Evolutionary conservation across 2,329 filamentous ascomycete genomes (phyloP), one percentile per base, ranked within the genome.

Genomic region (Pseudonectria foliicola): DNA sequence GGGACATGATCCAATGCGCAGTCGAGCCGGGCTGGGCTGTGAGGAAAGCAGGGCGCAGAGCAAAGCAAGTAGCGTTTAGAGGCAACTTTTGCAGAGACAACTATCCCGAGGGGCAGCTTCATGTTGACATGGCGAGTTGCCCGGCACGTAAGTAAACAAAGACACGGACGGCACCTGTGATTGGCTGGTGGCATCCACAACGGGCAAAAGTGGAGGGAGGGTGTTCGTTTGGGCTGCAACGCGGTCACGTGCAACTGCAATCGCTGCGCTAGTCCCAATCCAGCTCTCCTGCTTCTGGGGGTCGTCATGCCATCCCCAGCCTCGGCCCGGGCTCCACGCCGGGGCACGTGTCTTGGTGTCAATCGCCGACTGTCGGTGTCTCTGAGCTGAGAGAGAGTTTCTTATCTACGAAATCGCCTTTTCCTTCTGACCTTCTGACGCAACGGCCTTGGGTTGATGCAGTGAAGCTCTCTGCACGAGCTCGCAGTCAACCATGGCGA

Each of bases 1-100:
- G 85, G 66, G 86, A 86, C 87, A 93, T 93, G 55, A 38, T 53
- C 35, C 35, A 33, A 25, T 10, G 27, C 27, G 29, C 40, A 27
- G 31, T 31, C 18, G 25, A 39, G 32, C 46, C 50, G 48, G n/a
- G n/a, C n/a, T n/a, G n/a, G n/a, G n/a, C n/a, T n/a, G n/a, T n/a
- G n/a, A n/a, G n/a, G n/a, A n/a, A n/a, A n/a, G n/a, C n/a, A n/a
- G n/a, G n/a, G 46, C 32, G 28, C 40, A 35, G 37, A 43, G 38
- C 28, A 23, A 31, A 28, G 15, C 18, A 21, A 8, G 8, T 21
- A 21, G 18, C 8, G 18, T 21, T 8, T 21, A 21, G 5, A 21
- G 18, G 8, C 18, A 21, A 21, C 18, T n/a, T n/a, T n/a, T n/a
- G 8, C 18, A 21, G 8, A 21, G 18, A 21, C 5, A 21, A 8